Evolutionary conservation across 352 stramenopile genomes (phyloP).

Genomic region (Aphanomyces stellatus): DNA sequence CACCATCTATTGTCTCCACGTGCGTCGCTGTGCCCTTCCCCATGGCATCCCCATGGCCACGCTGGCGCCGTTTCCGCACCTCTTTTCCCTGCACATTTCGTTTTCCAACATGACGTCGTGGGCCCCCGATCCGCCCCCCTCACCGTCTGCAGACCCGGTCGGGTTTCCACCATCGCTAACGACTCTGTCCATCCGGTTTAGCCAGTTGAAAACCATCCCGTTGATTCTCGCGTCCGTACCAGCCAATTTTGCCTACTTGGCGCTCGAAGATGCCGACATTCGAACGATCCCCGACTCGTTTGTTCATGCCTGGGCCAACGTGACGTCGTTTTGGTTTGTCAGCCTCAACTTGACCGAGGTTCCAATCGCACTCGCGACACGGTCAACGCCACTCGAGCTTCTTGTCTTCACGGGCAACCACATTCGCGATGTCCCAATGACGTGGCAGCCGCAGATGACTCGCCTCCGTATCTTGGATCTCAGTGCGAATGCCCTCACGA

Average conservation of each 20-base stretch:
- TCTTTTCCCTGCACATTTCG: slow-evolving; percentile 1
- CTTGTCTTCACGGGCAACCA: background rate
- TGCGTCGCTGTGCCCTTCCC: slow-evolving; percentile 4
- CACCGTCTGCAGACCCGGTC: too few species aligned
- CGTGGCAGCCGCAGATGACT: too few species aligned
- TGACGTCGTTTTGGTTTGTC: background rate
- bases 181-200: too few species aligned
- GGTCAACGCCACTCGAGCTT: background rate
- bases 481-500: background rate
- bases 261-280: too few species aligned
- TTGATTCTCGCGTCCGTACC: too few species aligned
- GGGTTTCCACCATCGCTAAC: too few species aligned
- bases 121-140: too few species aligned
- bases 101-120: slow-evolving; percentile 11
- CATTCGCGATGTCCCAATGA: background rate
- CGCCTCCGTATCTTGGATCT: background rate
- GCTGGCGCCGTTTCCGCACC: background rate
- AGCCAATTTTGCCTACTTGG: too few species aligned
- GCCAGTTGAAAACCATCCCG: too few species aligned
- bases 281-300: background rate
- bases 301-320: background rate
- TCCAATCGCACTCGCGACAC: background rate
- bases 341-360: background rate
- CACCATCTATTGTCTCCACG: background rate
- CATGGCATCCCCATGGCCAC: background rate